These are phyloP conservation scores for Candida stauntonica DNA, from an alignment of 805 yeast genomes.

Conservation along the genomic window DNA sequence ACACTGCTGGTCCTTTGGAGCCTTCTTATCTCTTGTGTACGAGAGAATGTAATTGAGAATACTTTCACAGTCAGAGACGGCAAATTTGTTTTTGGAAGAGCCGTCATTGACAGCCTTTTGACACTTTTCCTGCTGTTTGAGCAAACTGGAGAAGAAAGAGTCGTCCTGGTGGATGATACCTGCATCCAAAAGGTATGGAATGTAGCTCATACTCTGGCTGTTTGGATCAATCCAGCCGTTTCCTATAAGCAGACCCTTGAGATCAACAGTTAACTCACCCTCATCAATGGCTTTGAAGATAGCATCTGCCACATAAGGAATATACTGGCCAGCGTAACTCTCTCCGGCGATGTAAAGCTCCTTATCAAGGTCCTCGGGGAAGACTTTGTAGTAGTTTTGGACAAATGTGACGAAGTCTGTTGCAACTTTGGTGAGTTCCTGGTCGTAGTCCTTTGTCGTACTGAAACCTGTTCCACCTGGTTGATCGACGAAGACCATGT, in stretches of 20 bases:
- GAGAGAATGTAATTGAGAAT: constrained; percentile 31
- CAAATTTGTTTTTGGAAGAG: constrained; percentile 24
- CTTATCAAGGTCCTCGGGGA: constrained; percentile 64
- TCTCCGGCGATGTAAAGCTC: constrained; percentile 87
- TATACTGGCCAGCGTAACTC: constrained; percentile 95
- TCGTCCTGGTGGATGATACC: constrained; percentile 46
- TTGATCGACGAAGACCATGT: constrained; percentile 85
- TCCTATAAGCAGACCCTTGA: constrained; percentile 74
- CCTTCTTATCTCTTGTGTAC: constrained; percentile 28
- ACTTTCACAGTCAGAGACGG: constrained; percentile 41
- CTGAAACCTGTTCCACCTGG: constrained; percentile 95
- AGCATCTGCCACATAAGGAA: constrained; percentile 77
- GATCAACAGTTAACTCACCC: constrained; percentile 29
- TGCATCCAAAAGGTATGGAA: constrained; percentile 62
- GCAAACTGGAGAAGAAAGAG: constrained; percentile 36
- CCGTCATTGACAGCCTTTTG: constrained; percentile 46
- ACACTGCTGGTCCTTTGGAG: constrained; percentile 48
- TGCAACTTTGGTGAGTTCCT: constrained; percentile 53
- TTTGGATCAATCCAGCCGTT: constrained; percentile 95
- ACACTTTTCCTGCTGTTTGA: constrained; percentile 53
- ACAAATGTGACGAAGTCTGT: constrained; percentile 62
- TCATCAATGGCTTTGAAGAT: constrained; percentile 44
- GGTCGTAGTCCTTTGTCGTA: constrained; percentile 49
- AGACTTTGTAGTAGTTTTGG: constrained; percentile 57
- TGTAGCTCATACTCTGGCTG: constrained; percentile 73